Base-by-base conservation (phyloP, 148 eudicot genomes). In the Talinum fruticosum region DNA sequence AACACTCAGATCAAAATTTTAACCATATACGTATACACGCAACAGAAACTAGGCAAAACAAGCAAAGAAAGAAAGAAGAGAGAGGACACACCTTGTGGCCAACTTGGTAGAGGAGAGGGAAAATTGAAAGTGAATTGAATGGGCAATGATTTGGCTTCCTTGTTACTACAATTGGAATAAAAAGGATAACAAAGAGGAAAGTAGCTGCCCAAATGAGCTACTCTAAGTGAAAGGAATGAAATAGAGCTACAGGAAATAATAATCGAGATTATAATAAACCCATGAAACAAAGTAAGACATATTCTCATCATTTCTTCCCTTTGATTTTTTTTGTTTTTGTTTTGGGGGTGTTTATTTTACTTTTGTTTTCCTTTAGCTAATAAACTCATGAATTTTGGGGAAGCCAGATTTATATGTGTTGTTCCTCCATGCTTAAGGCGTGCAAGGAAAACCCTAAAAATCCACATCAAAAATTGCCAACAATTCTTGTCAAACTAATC, bases 31-130 rank as follows among this genome's bases (percentile, higher is more conserved):
- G n/a, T n/a, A n/a, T n/a, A n/a, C n/a, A n/a, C n/a, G 13, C 12
- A 41, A 14, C 47, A 41, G 1, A 41, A 41, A 41, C 47, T 41
- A 69, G 5, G 8, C 5, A 32, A 23, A n/a, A 5, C 0, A 23
- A 29, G 1, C 21, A 51, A 29, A 71, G 54, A 75, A 29, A 18
- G 57, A 51, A 29, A 71, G 54, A 75, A n/a, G 23, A 8, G 24
- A 6, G 13, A 32, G 61, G 8, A n/a, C 24, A 5, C 80, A 80
- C 87, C 87, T 44, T 28, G 38, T 2, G 86, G 86, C 80, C 82
- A 85, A 47, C 6, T 59, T n/a, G 86, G 88, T 51, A 83, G 35
- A 29, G 84, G 72, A 66, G 84, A 83, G 26, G 88, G 82, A 21
- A 83, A 59, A n/a, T 72, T 59, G 80, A 85, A 85, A 23, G 47